Conservation (phyloP, 2,329 filamentous ascomycete genomes). For the Boeremia exigua region DNA sequence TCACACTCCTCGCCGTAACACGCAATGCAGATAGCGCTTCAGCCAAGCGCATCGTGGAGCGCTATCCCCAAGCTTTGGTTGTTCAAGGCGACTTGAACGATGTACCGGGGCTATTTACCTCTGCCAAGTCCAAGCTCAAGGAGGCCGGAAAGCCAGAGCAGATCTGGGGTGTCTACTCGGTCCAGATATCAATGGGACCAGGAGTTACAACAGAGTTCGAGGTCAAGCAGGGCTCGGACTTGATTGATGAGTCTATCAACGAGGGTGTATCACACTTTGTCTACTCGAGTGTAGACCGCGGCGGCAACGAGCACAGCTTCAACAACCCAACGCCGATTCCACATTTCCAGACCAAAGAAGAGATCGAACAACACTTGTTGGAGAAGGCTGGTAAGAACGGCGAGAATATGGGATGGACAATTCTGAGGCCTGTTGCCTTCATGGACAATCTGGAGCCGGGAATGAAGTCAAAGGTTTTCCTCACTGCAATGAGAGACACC, state of each 20-base stretch:
- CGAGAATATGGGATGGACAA: constrained; percentile 63
- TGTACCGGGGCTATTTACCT: constrained; percentile 57
- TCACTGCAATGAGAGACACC: constrained; percentile 51
- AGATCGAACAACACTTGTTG: constrained; percentile 68
- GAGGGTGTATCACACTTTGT: constrained; percentile 66
- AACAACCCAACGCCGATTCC: constrained; percentile 58
- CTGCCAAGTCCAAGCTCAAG: constrained; percentile 48
- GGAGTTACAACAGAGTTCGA: constrained; percentile 54
- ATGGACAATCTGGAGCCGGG: constrained; percentile 63
- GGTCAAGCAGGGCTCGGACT: constrained; percentile 62
- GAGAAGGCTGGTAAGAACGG: constrained; percentile 51
- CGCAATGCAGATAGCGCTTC: constrained; percentile 60
- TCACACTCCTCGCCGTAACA: constrained; percentile 66
- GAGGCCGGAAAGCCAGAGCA: constrained; percentile 39
- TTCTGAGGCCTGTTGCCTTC: constrained; percentile 68
- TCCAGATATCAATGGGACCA: constrained; percentile 59
- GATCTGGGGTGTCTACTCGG: constrained; percentile 68
- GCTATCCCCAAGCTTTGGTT: constrained; percentile 58
- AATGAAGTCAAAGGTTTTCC: constrained; percentile 58
- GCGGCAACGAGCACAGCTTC: constrained; percentile 60
- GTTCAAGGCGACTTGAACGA: constrained; percentile 66
- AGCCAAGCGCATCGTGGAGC: constrained; percentile 56
- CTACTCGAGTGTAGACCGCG: constrained; percentile 69
- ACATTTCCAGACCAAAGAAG: constrained; percentile 68
- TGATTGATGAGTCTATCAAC: constrained; percentile 65